Conservation (phyloP, 1,139 yeast species). For the Geotrichum histeridarum region DNA sequence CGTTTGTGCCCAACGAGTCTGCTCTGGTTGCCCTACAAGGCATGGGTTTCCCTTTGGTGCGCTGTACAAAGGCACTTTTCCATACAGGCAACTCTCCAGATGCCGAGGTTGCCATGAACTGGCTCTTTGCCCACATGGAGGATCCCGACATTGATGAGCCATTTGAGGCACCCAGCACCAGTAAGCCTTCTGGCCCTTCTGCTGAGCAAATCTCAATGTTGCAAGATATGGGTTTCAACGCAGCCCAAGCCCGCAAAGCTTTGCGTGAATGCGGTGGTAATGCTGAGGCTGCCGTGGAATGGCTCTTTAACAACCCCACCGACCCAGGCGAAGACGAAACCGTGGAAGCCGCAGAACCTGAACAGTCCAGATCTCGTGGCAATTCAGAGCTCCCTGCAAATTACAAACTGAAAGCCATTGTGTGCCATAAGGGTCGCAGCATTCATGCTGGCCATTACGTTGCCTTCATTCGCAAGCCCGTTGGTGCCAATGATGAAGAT, state of each 20-base stretch:
- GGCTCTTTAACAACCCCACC: conserved; percentile 77
- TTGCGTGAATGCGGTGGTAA: conserved; percentile 53
- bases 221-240: conserved; percentile 72
- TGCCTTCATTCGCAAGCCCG: conserved; percentile 55
- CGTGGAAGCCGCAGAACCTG: conserved; percentile 25
- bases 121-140: conserved; percentile 87
- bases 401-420: conserved; percentile 61
- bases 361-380: conserved; percentile 23
- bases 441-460: conserved; percentile 97
- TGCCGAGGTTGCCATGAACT: conserved; percentile 80
- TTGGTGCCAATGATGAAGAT: conserved; percentile 31
- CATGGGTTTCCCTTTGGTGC: conserved; percentile 83
- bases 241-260: conserved; percentile 62
- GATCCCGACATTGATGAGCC: conserved; percentile 73
- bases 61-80: conserved; percentile 63
- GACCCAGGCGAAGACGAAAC: conserved; percentile 47
- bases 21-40: conserved; percentile 53
- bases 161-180: conserved; percentile 31
- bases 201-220: conserved; percentile 48
- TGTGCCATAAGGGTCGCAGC: conserved; percentile 92
- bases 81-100: conserved; percentile 57
- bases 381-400: conserved; percentile 33
- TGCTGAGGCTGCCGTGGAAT: conserved; percentile 75
- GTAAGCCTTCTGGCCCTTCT: conserved; percentile 21
- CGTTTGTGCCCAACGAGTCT: conserved; percentile 53